Percentiles rank a stretch among this genome's conserved stretches.
These are phyloP conservation scores for Parsonsia alboflavescens DNA, from an alignment of 257 asterid species.

Conservation along the genomic window DNA sequence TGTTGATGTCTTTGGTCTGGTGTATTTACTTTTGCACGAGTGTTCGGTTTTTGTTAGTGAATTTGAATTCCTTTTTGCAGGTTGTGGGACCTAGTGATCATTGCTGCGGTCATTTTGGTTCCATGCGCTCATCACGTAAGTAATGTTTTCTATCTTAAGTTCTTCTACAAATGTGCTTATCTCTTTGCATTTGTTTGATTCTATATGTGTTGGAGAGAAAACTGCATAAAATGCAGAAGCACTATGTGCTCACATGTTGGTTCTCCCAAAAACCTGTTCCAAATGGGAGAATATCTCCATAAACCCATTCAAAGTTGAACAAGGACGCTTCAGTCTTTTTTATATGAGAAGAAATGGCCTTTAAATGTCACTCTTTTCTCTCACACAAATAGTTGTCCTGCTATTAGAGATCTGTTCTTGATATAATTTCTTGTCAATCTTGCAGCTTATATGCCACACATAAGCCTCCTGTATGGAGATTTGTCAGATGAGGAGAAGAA, in stretches of 20 bases:
- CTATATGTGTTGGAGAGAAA: not conserved
- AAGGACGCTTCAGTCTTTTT: not conserved
- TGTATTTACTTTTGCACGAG: not conserved
- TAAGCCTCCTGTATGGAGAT: conserved; percentile 84
- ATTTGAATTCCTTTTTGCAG: conserved; percentile 27
- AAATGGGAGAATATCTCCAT: not conserved
- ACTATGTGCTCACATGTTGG: not conserved
- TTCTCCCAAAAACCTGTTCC: not conserved
- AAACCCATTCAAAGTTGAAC: not conserved
- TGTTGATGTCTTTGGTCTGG: not conserved
- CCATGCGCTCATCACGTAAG: conserved; percentile 47
- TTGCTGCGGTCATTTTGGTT: conserved; percentile 66
- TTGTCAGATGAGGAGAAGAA: conserved; percentile 66
- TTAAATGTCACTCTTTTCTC: not conserved
- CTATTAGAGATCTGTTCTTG: not conserved
- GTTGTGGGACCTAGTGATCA: conserved; percentile 77
- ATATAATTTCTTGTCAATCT: conserved; percentile 2
- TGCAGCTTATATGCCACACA: conserved; percentile 95
- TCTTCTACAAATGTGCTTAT: not conserved
- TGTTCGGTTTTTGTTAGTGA: not conserved
- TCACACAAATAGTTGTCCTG: not conserved
- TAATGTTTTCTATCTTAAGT: not conserved
- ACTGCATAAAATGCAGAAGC: not conserved
- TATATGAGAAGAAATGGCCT: not conserved
- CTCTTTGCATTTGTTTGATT: not conserved